A percentile compares a stretch with the other conserved stretches of the same genome.
Conservation (phyloP, 352 stramenopile species). For the Pythium chondricola region DNA sequence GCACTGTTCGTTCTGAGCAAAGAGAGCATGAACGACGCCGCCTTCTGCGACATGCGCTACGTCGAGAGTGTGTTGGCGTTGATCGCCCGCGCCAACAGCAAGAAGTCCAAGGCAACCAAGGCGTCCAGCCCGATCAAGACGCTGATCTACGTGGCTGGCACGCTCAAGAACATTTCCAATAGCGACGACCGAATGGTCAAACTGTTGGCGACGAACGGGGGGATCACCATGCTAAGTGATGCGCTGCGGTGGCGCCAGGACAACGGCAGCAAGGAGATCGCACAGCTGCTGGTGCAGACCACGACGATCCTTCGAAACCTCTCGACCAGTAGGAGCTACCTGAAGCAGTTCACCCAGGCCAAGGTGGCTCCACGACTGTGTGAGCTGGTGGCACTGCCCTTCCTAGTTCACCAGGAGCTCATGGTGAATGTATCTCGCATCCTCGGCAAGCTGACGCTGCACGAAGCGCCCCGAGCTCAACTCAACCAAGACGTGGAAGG, state of each 20-base stretch:
- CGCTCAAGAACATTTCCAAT: conserved; percentile 70
- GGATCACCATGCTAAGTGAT: conserved; percentile 47
- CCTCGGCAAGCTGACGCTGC: conserved; percentile 75
- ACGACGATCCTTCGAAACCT: conserved; percentile 66
- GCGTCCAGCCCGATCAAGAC: conserved; percentile 24
- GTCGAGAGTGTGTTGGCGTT: conserved; percentile 49
- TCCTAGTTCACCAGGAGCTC: conserved; percentile 53
- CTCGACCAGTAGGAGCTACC: conserved; percentile 42
- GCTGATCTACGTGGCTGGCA: conserved; percentile 65
- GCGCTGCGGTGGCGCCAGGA: conserved; percentile 37
- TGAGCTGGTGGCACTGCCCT: conserved; percentile 28
- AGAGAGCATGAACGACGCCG: conserved; percentile 48
- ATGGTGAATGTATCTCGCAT: conserved; percentile 77
- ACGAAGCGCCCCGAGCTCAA: conserved; percentile 59
- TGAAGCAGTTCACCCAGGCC: conserved; percentile 69
- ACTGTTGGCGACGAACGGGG: conserved; percentile 54
- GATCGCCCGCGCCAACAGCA: conserved; percentile 22
- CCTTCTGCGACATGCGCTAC: conserved; percentile 59
- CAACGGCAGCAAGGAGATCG: conserved; percentile 46
- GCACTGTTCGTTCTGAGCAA: conserved; percentile 72
- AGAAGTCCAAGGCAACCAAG: background rate
- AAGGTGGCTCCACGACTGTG: conserved; percentile 45
- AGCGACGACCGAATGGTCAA: conserved; percentile 50
- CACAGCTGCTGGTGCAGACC: conserved; percentile 65
- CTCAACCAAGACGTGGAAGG: conserved; percentile 40